Evolutionary conservation across 2,329 filamentous ascomycete genomes (phyloP), one percentile per base, ranked within the genome.

Genomic region (Pseudopithomyces maydicus): DNA sequence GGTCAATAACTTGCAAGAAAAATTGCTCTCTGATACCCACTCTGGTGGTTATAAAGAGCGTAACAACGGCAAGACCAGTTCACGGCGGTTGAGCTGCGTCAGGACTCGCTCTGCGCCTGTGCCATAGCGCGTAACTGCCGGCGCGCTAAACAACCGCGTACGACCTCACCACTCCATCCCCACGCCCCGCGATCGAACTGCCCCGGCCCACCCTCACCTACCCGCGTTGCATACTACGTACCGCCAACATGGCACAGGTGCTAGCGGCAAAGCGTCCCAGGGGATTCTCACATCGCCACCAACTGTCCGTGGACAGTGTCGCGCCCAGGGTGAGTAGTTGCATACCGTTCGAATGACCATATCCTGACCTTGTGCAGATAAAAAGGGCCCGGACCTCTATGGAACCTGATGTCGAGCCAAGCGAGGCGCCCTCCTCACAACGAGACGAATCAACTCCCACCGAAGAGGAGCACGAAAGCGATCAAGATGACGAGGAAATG

Each of bases 191-290:
- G 42, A 52, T 19, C n/a, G 12, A 12, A 45, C 22, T 26, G 45
- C 41, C 32, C 22, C 55, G 54, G 19, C 36, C 46, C 39, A 45
- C 38, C 32, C 20, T 23, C 38, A 47, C 29, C 7, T n/a, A 10
- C 38, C 19, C 22, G 35, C 43, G 4, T 41, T 52, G 17, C 35
- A 51, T 41, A 47, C 20, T 5, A 10, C 54, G 32, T 35, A 14
- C 47, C 14, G 57, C 54, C 53, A 52, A 26, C 11, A 72, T 72
- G 67, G 70, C 69, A 44, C 65, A 64, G 20, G 67, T 68, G 54
- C 65, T 69, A 57, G 66, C 68, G 45, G 64, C 67, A 20, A 75
- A 75, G 64, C 71, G 73, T n/a, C 62, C 64, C 44, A 69, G 66
- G 41, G 67, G 66, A 23, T 57, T 67, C 3, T 69, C 66, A 6